These are phyloP conservation scores for Phytopythium oedochilum DNA, from an alignment of 352 stramenopile genomes.

Conservation along the genomic window DNA sequence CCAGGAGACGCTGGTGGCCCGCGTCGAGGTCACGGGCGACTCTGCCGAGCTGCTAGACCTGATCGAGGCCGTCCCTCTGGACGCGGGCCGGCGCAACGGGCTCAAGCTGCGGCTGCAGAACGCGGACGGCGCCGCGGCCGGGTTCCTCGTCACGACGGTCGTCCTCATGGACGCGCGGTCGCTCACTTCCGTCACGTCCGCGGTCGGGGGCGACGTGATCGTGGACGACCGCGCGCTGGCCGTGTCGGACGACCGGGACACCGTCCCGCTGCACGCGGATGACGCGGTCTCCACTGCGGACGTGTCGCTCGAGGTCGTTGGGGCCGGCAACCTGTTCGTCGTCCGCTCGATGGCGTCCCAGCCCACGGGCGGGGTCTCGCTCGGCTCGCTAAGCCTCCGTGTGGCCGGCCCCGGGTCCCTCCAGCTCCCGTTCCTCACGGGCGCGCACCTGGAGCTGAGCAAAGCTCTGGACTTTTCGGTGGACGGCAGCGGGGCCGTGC, in stretches of 20 bases:
- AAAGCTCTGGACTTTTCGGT: slow-evolving; percentile 33
- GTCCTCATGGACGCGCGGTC: slow-evolving; percentile 39
- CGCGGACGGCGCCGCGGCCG: slow-evolving; percentile 34
- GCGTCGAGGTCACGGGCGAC: slow-evolving; percentile 50
- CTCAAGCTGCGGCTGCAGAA: slow-evolving; percentile 54
- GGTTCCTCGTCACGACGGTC: slow-evolving; percentile 53
- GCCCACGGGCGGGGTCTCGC: slow-evolving; percentile 10
- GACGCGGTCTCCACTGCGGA: slow-evolving; percentile 19
- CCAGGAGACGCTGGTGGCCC: slow-evolving; percentile 27
- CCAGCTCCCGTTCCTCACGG: slow-evolving; percentile 19
- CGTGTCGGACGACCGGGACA: slow-evolving; percentile 9
- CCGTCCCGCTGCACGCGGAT: background rate
- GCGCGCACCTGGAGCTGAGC: slow-evolving; percentile 16
- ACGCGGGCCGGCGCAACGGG: slow-evolving; percentile 30
- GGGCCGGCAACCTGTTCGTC: slow-evolving; percentile 36
- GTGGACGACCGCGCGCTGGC: slow-evolving; percentile 40
- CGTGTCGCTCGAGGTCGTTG: slow-evolving; percentile 33
- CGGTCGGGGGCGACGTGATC: slow-evolving; percentile 30
- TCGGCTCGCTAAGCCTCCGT: slow-evolving; percentile 27
- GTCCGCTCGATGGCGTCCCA: slow-evolving; percentile 8
- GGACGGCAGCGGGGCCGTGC: slow-evolving; percentile 31
- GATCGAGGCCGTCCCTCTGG: slow-evolving; percentile 34
- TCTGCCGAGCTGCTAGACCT: slow-evolving; percentile 35
- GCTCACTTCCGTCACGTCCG: slow-evolving; percentile 30
- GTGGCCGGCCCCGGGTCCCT: slow-evolving; percentile 25